Evolutionary conservation across 2,329 filamentous ascomycete genomes (phyloP).

Genomic region (Fusarium sp.): DNA sequence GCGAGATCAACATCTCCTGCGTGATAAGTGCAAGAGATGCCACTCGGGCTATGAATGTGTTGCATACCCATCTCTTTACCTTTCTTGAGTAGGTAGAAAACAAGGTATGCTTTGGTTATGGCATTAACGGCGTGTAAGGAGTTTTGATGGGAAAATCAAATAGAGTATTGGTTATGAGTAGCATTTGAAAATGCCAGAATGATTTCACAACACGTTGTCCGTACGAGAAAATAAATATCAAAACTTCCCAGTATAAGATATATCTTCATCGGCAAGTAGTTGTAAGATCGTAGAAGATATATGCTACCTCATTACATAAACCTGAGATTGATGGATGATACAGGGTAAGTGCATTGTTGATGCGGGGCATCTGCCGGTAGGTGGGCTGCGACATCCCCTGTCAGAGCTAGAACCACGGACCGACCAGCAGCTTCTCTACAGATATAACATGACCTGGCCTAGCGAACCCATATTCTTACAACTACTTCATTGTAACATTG

Average conservation of each 20-base stretch:
- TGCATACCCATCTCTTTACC: conserved; percentile 97
- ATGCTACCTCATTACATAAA: neutral
- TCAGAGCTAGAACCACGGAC: conserved; percentile 27
- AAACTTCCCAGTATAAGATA: neutral
- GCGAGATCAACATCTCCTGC: conserved; percentile 99
- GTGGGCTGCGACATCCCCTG: conserved; percentile 19
- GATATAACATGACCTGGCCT: conserved; percentile 24
- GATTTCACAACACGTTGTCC: neutral
- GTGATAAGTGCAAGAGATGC: conserved; percentile 94
- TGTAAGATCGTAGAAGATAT: neutral
- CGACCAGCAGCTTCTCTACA: conserved; percentile 27
- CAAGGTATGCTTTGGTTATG: neutral
- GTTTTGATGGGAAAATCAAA: conserved; percentile 32
- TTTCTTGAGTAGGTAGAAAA: conserved; percentile 76
- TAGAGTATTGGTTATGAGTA: conserved; percentile 16
- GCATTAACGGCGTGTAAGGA: conserved; percentile 27
- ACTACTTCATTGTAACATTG: conserved; percentile 13
- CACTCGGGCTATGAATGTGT: conserved; percentile 91
- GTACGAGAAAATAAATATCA: no score
- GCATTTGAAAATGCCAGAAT: neutral
- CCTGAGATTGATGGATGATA: neutral
- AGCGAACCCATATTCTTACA: conserved; percentile 17
- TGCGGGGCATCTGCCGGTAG: conserved; percentile 33
- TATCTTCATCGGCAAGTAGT: neutral
- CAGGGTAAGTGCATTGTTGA: conserved; percentile 36